Conservation (phyloP, 192 early-diverging fungal species). For the Dissophora globulifera region DNA sequence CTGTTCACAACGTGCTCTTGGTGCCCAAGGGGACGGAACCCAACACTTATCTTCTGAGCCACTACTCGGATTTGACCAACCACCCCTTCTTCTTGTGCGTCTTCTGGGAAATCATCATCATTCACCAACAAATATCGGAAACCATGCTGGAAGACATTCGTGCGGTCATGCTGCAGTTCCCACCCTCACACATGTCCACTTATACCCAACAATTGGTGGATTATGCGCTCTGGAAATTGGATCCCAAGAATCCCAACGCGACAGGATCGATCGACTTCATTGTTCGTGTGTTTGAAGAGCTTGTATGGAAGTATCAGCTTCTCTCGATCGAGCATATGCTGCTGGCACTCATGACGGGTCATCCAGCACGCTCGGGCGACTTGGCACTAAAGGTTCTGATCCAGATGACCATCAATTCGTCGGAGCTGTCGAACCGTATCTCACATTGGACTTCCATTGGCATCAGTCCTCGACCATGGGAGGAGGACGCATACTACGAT, state of each 20-base stretch:
- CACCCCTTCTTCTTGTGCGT: slow-evolving; percentile 75
- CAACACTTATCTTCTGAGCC: slow-evolving; percentile 49
- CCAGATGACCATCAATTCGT: slow-evolving; percentile 58
- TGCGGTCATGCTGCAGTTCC: slow-evolving; percentile 74
- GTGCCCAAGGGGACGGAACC: slow-evolving; percentile 46
- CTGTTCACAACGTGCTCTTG: slow-evolving; percentile 45
- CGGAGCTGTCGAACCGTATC: slow-evolving; percentile 66
- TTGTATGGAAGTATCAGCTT: slow-evolving; percentile 79
- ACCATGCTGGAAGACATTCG: slow-evolving; percentile 60
- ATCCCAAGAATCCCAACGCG: slow-evolving; percentile 44
- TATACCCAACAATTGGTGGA: slow-evolving; percentile 75
- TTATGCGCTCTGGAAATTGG: slow-evolving; percentile 64
- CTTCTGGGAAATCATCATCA: slow-evolving; percentile 66
- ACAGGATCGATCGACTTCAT: slow-evolving; percentile 40
- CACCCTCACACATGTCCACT: slow-evolving; percentile 75
- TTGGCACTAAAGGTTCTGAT: slow-evolving; percentile 52
- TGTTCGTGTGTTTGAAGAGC: slow-evolving; percentile 65
- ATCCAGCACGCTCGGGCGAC: slow-evolving; percentile 53
- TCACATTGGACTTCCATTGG: slow-evolving; percentile 71
- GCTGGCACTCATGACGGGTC: slow-evolving; percentile 72
- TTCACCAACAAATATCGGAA: slow-evolving; percentile 48
- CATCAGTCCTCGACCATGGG: slow-evolving; percentile 76
- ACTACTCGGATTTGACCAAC: slow-evolving; percentile 68
- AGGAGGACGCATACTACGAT: slow-evolving; percentile 72
- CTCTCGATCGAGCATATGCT: slow-evolving; percentile 76